Evolutionary conservation across 306 rosid genomes (phyloP).

Genomic region (Hylodesmum podocarpum): DNA sequence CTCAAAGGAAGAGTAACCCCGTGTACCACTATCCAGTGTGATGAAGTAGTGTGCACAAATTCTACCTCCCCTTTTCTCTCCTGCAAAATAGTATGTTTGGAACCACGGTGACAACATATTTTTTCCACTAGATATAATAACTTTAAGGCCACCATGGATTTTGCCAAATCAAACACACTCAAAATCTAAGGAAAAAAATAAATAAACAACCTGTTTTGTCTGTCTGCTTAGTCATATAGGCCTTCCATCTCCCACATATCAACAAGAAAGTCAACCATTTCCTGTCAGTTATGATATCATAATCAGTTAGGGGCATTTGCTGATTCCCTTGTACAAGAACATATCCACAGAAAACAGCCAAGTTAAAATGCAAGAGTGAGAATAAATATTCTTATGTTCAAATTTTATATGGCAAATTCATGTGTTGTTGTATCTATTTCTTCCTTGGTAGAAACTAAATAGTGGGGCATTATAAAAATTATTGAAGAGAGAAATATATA

Average conservation of each 20-base stretch:
- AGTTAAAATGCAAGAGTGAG: conserved; percentile 1
- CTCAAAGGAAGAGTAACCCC: neutral
- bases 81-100: too few relatives aligned
- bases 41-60: conserved; percentile 6
- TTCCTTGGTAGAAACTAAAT: neutral
- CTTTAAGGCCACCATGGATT: too few relatives aligned
- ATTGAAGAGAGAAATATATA: neutral
- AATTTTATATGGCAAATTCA: neutral
- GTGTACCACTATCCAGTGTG: conserved; percentile 13
- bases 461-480: neutral
- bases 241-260: conserved; percentile 88
- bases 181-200: conserved; percentile 1
- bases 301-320: conserved; percentile 22
- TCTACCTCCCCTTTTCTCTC: conserved; percentile 5
- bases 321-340: neutral
- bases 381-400: neutral
- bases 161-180: too few relatives aligned
- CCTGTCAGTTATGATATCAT: conserved; percentile 51
- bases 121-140: too few relatives aligned
- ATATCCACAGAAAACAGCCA: neutral
- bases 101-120: too few relatives aligned
- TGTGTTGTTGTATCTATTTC: neutral
- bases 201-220: conserved; percentile 9
- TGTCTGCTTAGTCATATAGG: conserved; percentile 61
- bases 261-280: conserved; percentile 82